Evolutionary conservation across 805 yeast genomes (phyloP).

Genomic region (Sungouiella blattae): DNA sequence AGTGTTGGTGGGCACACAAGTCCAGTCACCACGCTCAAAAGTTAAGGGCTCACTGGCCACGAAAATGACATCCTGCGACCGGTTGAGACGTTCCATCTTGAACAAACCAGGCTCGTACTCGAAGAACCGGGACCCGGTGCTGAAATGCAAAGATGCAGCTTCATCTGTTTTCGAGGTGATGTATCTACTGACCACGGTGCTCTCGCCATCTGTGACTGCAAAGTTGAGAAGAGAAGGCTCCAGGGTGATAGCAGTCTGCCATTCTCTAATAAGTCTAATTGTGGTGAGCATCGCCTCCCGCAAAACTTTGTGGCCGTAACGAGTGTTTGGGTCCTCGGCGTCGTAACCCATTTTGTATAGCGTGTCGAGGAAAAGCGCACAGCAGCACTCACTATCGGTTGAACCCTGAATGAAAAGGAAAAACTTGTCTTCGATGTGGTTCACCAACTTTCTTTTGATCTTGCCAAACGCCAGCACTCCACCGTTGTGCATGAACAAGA

Average conservation of each 20-base stretch:
- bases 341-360: conserved; percentile 72
- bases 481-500: conserved; percentile 98
- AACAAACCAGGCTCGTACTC: conserved; percentile 91
- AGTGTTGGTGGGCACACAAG: conserved; percentile 92
- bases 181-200: conserved; percentile 83
- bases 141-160: conserved; percentile 93
- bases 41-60: conserved; percentile 96
- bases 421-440: conserved; percentile 74
- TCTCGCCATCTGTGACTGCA: conserved; percentile 91
- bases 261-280: conserved; percentile 68
- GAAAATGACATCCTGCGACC: conserved; percentile 93
- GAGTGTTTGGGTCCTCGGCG: conserved; percentile 39
- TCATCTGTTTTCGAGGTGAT: conserved; percentile 87
- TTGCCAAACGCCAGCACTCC: conserved; percentile 69
- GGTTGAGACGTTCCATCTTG: conserved; percentile 88
- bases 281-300: conserved; percentile 70
- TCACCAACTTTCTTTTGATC: conserved; percentile 70
- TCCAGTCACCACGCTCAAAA: conserved; percentile 96
- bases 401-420: conserved; percentile 84
- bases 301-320: conserved; percentile 51
- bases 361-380: conserved; percentile 81
- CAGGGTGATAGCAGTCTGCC: conserved; percentile 63
- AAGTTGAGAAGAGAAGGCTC: conserved; percentile 84
- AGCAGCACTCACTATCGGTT: conserved; percentile 94
- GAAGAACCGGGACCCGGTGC: conserved; percentile 87